A percentile compares a stretch with the other conserved stretches of the same genome.
Conservation (phyloP, 106 monocot species). For the Allium fistulosum region DNA sequence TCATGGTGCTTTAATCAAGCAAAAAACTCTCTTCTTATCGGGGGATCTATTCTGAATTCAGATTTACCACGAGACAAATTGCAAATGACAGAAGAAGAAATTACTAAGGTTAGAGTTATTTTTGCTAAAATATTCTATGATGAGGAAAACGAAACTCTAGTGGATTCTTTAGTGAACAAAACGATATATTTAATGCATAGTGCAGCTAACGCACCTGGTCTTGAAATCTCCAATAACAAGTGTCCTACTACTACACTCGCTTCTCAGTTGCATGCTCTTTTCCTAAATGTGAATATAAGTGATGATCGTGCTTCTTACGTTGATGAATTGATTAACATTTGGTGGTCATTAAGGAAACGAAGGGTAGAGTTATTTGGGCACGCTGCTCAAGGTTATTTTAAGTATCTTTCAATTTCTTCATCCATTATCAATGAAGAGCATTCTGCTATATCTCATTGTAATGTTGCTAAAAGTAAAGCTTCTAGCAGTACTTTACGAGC, state of each 20-base stretch:
- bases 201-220: conserved; percentile 55
- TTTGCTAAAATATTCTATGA: conserved; percentile 36
- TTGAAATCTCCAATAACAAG: conserved; percentile 47
- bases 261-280: conserved; percentile 51
- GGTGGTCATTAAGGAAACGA: conserved; percentile 69
- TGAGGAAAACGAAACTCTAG: conserved; percentile 17
- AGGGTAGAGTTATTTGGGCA: conserved; percentile 83
- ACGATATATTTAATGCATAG: conserved; percentile 52
- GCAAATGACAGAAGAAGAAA: conserved; percentile 66
- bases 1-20: conserved; percentile 95
- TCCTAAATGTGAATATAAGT: conserved; percentile 28
- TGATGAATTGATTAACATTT: conserved; percentile 59
- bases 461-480: conserved; percentile 38
- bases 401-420: conserved; percentile 74
- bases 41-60: conserved; percentile 33
- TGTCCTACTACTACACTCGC: conserved; percentile 41
- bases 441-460: conserved; percentile 9
- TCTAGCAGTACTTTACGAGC: conserved; percentile 53
- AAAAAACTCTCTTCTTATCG: conserved; percentile 30
- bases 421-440: conserved; percentile 25
- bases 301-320: conserved; percentile 23
- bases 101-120: conserved; percentile 40
- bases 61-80: conserved; percentile 52
- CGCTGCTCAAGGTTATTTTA: conserved; percentile 84
- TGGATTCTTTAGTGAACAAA: conserved; percentile 49